Conservation (phyloP, 2,329 filamentous ascomycete species). For the Davidsoniella eucalypti region DNA sequence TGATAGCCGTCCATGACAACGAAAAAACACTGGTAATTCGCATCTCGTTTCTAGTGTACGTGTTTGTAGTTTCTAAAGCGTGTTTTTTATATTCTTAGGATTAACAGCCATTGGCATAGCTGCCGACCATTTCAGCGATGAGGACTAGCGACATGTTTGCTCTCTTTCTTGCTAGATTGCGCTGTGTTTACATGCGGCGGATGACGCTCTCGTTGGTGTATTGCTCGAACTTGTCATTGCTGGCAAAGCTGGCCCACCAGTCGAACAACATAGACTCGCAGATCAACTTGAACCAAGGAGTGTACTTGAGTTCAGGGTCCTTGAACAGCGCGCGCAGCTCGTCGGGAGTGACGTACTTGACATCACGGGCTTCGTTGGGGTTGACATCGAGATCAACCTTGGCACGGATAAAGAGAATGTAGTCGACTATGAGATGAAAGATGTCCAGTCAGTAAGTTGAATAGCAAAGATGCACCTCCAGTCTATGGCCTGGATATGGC, state of each 20-base stretch:
- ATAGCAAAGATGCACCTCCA: neutral
- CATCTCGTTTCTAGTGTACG: too few species aligned
- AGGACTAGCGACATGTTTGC: too few species aligned
- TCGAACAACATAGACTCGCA: slow-evolving; percentile 95
- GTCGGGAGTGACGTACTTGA: slow-evolving; percentile 66
- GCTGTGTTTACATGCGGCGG: slow-evolving; percentile 32
- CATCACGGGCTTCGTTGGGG: slow-evolving; percentile 76
- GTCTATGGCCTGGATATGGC: neutral
- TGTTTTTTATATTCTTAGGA: too few species aligned
- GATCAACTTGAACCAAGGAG: slow-evolving; percentile 98
- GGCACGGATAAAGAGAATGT: slow-evolving; percentile 95
- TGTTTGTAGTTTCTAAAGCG: too few species aligned
- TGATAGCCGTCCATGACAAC: neutral
- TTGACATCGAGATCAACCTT: slow-evolving; percentile 72
- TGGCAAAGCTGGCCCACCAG: slow-evolving; percentile 83
- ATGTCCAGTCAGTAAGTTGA: neutral
- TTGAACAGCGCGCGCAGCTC: slow-evolving; percentile 74
- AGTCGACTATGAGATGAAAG: slow-evolving; percentile 51
- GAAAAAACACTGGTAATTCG: neutral
- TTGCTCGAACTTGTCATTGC: slow-evolving; percentile 50
- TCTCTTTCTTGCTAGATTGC: too few species aligned
- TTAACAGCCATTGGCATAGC: too few species aligned
- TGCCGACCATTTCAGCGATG: too few species aligned
- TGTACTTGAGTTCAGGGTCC: slow-evolving; percentile 69
- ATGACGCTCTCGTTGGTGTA: slow-evolving; percentile 78